These are phyloP conservation scores for Saxophila tyrrhenica DNA, from an alignment of 495 filamentous ascomycete genomes.

Conservation along the genomic window DNA sequence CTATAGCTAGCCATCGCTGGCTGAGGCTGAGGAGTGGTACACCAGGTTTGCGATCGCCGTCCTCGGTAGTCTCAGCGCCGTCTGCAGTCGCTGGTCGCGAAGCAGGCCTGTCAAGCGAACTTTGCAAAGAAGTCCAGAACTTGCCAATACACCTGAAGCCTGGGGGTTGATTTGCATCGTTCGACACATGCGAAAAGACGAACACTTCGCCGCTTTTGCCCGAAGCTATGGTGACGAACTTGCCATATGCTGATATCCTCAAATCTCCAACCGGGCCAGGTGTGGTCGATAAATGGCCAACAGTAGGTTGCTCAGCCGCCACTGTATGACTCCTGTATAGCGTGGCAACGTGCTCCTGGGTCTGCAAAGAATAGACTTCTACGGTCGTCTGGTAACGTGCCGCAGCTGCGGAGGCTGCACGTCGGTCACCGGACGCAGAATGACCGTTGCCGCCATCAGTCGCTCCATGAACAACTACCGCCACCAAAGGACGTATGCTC, in stretches of 20 bases:
- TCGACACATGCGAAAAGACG: slow-evolving; percentile 41
- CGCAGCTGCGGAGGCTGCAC: slow-evolving; percentile 14
- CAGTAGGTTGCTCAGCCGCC: slow-evolving; percentile 36
- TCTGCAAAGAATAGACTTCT: slow-evolving; percentile 70
- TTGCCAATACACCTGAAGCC: slow-evolving; percentile 63
- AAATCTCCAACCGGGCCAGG: slow-evolving; percentile 61
- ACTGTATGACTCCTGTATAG: slow-evolving; percentile 50
- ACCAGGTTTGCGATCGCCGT: slow-evolving; percentile 32
- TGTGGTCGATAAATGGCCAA: slow-evolving; percentile 26
- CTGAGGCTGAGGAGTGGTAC: slow-evolving; percentile 65
- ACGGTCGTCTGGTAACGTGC: slow-evolving; percentile 69
- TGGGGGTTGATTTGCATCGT: slow-evolving; percentile 24
- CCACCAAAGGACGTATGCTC: slow-evolving; percentile 50
- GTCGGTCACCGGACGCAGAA: slow-evolving; percentile 3
- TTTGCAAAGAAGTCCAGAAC: slow-evolving; percentile 71
- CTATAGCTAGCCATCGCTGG: slow-evolving; percentile 74
- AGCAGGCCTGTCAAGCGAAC: slow-evolving; percentile 35
- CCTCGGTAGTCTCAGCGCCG: slow-evolving; percentile 35
- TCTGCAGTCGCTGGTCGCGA: slow-evolving; percentile 48
- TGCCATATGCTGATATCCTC: slow-evolving; percentile 54
- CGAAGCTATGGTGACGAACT: slow-evolving; percentile 60
- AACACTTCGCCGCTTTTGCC: slow-evolving; percentile 77
- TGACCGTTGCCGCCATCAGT: slow-evolving; percentile 21
- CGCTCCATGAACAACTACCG: slow-evolving; percentile 65
- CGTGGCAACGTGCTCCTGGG: slow-evolving; percentile 52